phyloP scores from a whole-genome alignment of 2,329 filamentous ascomycete genomes.

The Stylonectria norvegica region DNA sequence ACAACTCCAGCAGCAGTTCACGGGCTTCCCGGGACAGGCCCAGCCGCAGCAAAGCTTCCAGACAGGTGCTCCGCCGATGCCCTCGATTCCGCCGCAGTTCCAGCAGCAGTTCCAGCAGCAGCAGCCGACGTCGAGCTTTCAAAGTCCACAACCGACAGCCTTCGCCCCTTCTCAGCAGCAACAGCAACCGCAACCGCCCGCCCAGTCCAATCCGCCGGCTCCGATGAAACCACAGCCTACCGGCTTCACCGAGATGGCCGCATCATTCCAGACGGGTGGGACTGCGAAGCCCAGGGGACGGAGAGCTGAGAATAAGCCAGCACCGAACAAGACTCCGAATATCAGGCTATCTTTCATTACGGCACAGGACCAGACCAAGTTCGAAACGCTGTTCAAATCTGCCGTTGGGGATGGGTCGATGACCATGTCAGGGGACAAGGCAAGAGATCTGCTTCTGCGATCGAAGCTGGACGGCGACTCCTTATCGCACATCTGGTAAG shows the following conservation, averaged over 20 bases:
- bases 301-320: slow-evolving; percentile 45
- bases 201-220: slow-evolving; percentile 49
- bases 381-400: slow-evolving; percentile 96
- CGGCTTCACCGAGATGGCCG: slow-evolving; percentile 64
- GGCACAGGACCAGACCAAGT: slow-evolving; percentile 89
- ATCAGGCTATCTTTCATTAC: slow-evolving; percentile 96
- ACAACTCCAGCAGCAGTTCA: slow-evolving; percentile 64
- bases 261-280: slow-evolving; percentile 58
- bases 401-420: slow-evolving; percentile 80
- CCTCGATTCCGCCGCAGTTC: slow-evolving; percentile 57
- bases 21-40: slow-evolving; percentile 54
- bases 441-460: slow-evolving; percentile 80
- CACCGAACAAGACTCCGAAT: slow-evolving; percentile 79
- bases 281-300: slow-evolving; percentile 43
- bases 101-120: slow-evolving; percentile 57
- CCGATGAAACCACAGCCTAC: slow-evolving; percentile 65
- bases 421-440: slow-evolving; percentile 89
- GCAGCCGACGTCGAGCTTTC: slow-evolving; percentile 40
- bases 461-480: slow-evolving; percentile 85
- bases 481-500: slow-evolving; percentile 87
- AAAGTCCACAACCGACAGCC: slow-evolving; percentile 42
- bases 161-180: slow-evolving; percentile 51
- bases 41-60: slow-evolving; percentile 60
- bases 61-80: slow-evolving; percentile 57
- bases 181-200: slow-evolving; percentile 47